Evolutionary conservation across 2,329 filamentous ascomycete species (phyloP), one percentile per base, ranked within the genome.

Genomic region (Elsinoe necatrix): DNA sequence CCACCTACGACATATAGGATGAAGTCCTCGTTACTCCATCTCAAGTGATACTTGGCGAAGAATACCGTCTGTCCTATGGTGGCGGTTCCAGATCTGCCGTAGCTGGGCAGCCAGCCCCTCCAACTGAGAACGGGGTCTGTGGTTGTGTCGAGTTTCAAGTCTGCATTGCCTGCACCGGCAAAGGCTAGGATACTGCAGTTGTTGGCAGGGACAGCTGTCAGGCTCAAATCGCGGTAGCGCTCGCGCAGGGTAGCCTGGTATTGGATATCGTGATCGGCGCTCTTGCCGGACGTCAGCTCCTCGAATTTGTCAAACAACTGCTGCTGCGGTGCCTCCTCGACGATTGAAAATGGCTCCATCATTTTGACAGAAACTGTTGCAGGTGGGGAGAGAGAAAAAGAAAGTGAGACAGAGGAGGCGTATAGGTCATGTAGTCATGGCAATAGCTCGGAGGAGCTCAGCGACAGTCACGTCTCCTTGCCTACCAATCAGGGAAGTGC

Each of bases 151-250:
- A 70, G 61, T 27, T 69, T 65, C 8, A 67, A 68, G 7, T 63
- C 63, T 12, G 73, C 74, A 60, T 68, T 66, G 8, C 74, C 74
- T 4, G 73, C 68, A 0, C 65, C 66, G 4, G 73, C 72, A 57
- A 75, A 77, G 37, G 69, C 63, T 21, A 71, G 67, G 14, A 59
- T 34, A 34, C 57, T 57, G 31, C 58, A 59, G 31, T 59, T 56
- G 41, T 35, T 56, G 16, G 60, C 61, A 2, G 73, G 73, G 8
- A 73, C 65, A 8, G 63, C 60, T 5, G 71, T 74, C 16, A 74
- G 66, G 31, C 69, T 72, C 58, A 69, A 59, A 18, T 67, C 66
- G 5, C 71, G 71, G 54, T 70, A 64, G 16, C 69, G 67, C 6
- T 61, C 59, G 11, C 72, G 67, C 12, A 75, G 65, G 8, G 67